These are phyloP conservation scores for Podospora pseudopauciseta DNA, from an alignment of 495 filamentous ascomycete species.

Conservation along the genomic window DNA sequence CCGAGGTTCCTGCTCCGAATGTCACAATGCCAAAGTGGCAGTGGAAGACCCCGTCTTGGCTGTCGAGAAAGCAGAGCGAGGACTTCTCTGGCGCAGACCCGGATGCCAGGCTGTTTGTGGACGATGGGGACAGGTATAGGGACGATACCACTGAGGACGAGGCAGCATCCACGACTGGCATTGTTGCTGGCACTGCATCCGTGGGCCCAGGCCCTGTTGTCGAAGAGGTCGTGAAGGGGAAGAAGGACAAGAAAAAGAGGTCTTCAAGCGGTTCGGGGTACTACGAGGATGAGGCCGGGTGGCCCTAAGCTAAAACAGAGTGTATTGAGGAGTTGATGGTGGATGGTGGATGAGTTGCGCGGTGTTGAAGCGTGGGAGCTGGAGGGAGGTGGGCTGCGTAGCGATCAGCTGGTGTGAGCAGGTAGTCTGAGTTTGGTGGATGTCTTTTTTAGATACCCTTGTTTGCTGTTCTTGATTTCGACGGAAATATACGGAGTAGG, in stretches of 20 bases:
- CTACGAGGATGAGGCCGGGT: conserved; percentile 5
- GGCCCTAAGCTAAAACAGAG: background rate
- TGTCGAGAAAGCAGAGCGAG: conserved; percentile 15
- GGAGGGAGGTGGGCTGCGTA: background rate
- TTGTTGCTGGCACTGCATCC: conserved; percentile 6
- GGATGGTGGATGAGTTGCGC: background rate
- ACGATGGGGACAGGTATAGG: conserved; percentile 23
- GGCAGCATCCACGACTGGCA: background rate
- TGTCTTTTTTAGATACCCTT: background rate
- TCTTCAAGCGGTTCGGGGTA: conserved; percentile 1
- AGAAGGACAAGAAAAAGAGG: conserved; percentile 19
- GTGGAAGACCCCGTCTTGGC: conserved; percentile 29
- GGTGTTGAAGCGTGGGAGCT: background rate
- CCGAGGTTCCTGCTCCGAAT: conserved; percentile 12
- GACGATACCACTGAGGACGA: conserved; percentile 23
- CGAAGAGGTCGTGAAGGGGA: conserved; percentile 23
- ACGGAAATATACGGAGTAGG: too few species aligned
- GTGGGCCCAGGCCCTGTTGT: conserved; percentile 12
- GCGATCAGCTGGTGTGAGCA: background rate
- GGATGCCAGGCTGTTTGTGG: conserved; percentile 31
- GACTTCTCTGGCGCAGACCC: background rate
- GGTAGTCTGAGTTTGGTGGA: background rate
- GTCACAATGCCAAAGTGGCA: conserved; percentile 26
- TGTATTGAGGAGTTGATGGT: background rate
- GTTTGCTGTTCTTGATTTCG: background rate